Evolutionary conservation across 78 protist species (phyloP).

Genomic region (Dictyostelium firmibasis): DNA sequence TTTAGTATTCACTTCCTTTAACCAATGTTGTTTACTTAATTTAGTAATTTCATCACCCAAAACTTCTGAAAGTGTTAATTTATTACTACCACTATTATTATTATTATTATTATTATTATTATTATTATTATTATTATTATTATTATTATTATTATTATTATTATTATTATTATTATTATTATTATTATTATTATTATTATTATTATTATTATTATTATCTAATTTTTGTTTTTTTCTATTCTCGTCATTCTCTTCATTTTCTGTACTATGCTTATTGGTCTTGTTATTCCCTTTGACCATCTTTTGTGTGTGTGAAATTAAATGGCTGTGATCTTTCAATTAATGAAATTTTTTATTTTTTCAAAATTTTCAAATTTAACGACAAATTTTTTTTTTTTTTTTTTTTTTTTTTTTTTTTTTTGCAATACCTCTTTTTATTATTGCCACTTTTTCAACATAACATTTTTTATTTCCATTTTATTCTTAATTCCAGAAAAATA

Average conservation of each 20-base stretch:
- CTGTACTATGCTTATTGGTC: background rate
- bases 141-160: background rate
- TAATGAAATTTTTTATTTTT: background rate
- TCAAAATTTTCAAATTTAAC: too few species aligned
- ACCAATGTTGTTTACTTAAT: conserved; percentile 4
- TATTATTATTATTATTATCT: background rate
- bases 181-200: background rate
- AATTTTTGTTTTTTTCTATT: background rate
- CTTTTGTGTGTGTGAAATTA: background rate
- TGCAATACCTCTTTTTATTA: too few species aligned
- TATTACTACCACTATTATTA: background rate
- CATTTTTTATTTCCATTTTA: too few species aligned
- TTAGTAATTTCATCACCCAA: conserved; percentile 1
- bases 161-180: too few species aligned
- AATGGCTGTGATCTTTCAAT: background rate
- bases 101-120: too few species aligned
- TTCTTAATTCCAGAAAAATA: too few species aligned
- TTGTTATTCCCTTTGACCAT: background rate
- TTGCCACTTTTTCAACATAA: too few species aligned
- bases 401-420: too few species aligned
- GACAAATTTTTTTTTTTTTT: too few species aligned
- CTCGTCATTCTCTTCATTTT: background rate
- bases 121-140: background rate
- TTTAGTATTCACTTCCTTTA: background rate
- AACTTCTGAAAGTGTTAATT: conserved; percentile 14